These are phyloP conservation scores for Fraxinus quadrangulata DNA, from an alignment of 257 asterid species.

Conservation along the genomic window DNA sequence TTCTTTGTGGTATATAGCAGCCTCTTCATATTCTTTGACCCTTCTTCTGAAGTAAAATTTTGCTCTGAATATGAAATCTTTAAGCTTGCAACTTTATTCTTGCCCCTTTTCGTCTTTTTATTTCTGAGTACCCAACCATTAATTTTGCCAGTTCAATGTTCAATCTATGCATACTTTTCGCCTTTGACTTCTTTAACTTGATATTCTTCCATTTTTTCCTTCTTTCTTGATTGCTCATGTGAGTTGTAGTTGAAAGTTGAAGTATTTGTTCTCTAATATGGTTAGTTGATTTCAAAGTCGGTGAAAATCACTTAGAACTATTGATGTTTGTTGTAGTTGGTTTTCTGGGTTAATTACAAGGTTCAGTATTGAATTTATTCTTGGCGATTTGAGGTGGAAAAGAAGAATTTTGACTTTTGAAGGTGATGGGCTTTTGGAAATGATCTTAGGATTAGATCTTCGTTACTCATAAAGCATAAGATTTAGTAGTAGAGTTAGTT, in stretches of 20 bases:
- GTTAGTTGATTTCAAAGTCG: conserved; percentile 18
- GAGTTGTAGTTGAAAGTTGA: conserved; percentile 13
- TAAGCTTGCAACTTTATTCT: conserved; percentile 14
- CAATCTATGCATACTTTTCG: conserved; percentile 20
- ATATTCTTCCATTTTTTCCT: conserved; percentile 18
- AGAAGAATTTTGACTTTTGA: conserved; percentile 24
- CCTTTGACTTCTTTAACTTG: conserved; percentile 37
- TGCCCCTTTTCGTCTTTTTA: conserved; percentile 24
- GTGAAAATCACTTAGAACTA: background rate
- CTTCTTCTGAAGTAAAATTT: conserved; percentile 13
- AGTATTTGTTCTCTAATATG: background rate
- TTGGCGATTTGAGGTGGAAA: conserved; percentile 27
- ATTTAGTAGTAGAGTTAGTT: background rate
- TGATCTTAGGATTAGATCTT: conserved; percentile 45
- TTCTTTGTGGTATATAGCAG: conserved; percentile 10
- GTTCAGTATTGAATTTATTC: conserved; percentile 1
- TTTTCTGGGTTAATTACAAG: background rate
- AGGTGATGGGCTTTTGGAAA: background rate
- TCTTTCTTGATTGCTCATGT: conserved; percentile 20
- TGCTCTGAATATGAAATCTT: conserved; percentile 14
- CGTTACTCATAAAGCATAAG: conserved; percentile 18
- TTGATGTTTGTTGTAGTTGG: background rate
- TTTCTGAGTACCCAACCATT: background rate
- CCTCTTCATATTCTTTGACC: conserved; percentile 31
- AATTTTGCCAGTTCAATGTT: conserved; percentile 8